Base-by-base conservation (phyloP, 352 stramenopile species). In the Globisporangium ultimum region DNA sequence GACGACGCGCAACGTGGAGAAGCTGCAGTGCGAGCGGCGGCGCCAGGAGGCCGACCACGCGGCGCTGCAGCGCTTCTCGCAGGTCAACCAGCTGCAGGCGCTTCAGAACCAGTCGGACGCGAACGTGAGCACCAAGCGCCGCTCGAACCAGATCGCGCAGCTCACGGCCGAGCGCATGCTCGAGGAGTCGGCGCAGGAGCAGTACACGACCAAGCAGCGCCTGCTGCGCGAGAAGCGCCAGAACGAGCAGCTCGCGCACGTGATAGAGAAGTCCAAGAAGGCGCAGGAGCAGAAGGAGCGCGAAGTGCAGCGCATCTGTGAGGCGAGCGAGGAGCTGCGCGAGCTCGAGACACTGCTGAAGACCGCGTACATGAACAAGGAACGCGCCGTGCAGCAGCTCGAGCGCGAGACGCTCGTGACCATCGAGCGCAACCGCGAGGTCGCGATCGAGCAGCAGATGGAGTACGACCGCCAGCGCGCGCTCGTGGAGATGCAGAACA, bases 311-410 rank as follows among this genome's bases (percentile, higher is more conserved):
- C 79, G 85, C 49, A 97, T 98, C 61, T 97, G 88, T 63, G 87
- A 97, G 53, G 78, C 81, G 17, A 94, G 81, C 61, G 85, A 95
- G 57, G 92, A 97, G 64, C 72, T 98, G 12, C 88, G 89, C 47
- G 86, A 97, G 42, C 79, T 97, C 36, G 86, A 98, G 63, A 41
- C 67, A 34, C 84, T 95, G 56, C 73, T 98, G n/a, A 91, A 96
- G 61, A 92, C 89, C 59, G 92, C 90, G 24, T 98, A 98, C 71
- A 85, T 98, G 70, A 97, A 97, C 70, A 97, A 97, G 67, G 90
- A 97, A 55, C 74, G 92, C 36, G 88, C 89, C 2, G 83, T 77
- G 55, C 92, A 98, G 71, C 84, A 97, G 54, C 71, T 96, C 55
- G 88, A 98, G 67, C 73, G 76, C n/a, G 72, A 95, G 62, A 77